A percentile compares a stretch with the other conserved stretches of the same genome.
phyloP scores from a whole-genome alignment of 2,329 filamentous ascomycete species.

The Penicillium polonicum region DNA sequence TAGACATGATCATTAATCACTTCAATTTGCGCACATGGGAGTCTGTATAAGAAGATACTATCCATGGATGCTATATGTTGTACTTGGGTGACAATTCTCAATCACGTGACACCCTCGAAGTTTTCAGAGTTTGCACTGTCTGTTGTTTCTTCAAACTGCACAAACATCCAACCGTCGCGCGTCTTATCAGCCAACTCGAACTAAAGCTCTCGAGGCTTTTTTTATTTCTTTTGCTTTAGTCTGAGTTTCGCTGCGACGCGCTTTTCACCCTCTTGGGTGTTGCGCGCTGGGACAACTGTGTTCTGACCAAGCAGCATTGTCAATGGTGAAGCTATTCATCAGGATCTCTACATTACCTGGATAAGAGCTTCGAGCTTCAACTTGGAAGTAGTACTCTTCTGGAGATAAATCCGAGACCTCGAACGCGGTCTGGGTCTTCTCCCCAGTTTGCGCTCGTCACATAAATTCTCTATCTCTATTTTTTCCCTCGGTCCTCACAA shows the following conservation, averaged over 20 bases:
- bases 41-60: not conserved
- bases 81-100: fast-evolving
- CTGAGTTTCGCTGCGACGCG: constrained; percentile 6
- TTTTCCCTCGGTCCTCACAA: not conserved
- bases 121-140: constrained; percentile 39
- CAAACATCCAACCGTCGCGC: constrained; percentile 35
- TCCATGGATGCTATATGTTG: not conserved
- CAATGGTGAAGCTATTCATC: not conserved
- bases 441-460: not conserved
- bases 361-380: constrained; percentile 7
- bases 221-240: not conserved
- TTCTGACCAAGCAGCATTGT: not conserved
- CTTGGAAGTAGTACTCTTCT: not conserved
- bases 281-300: not conserved
- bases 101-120: constrained; percentile 23
- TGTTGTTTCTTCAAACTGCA: constrained; percentile 41
- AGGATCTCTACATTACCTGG: not conserved
- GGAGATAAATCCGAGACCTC: not conserved
- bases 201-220: constrained; percentile 12
- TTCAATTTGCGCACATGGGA: not conserved
- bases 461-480: not conserved
- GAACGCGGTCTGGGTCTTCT: not conserved
- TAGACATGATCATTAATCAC: not conserved
- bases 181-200: constrained; percentile 25
- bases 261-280: constrained; percentile 19